Conservation (phyloP, 2,329 filamentous ascomycete genomes). For the Massarina eburnea region DNA sequence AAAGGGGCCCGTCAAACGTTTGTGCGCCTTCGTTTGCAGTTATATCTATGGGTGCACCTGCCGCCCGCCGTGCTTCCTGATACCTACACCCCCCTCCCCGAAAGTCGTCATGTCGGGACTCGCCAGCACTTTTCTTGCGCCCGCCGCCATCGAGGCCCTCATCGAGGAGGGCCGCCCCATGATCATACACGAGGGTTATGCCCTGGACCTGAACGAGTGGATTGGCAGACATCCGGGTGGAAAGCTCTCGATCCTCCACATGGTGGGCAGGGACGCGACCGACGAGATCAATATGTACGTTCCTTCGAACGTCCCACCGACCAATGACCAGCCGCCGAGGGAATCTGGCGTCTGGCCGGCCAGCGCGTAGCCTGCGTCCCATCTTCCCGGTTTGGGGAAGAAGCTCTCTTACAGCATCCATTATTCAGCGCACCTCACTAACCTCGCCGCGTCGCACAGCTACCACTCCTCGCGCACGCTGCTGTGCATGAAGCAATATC, state of each 20-base stretch:
- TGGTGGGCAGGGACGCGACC: slow-evolving; percentile 62
- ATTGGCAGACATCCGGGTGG: slow-evolving; percentile 62
- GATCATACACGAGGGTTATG: slow-evolving; percentile 58
- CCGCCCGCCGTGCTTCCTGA: too few relatives aligned
- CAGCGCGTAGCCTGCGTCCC: slow-evolving; percentile 8
- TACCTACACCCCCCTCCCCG: not conserved
- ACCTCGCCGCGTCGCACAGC: slow-evolving; percentile 40
- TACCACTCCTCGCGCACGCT: slow-evolving; percentile 60
- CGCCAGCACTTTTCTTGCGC: slow-evolving; percentile 42
- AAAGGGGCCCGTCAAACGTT: not conserved
- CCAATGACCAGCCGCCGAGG: too few relatives aligned
- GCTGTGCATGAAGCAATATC: slow-evolving; percentile 61
- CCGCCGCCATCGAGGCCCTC: slow-evolving; percentile 52
- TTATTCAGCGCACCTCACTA: slow-evolving; percentile 10
- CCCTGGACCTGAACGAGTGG: slow-evolving; percentile 61
- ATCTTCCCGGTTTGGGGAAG: slow-evolving; percentile 11
- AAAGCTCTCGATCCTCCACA: slow-evolving; percentile 60
- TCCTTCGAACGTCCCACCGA: not conserved
- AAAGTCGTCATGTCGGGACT: slow-evolving; percentile 20
- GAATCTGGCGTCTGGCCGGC: not conserved
- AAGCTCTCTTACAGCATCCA: not conserved
- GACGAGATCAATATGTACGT: slow-evolving; percentile 62
- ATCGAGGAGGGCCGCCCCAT: slow-evolving; percentile 59
- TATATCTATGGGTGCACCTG: not conserved
- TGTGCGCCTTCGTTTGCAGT: not conserved